Evolutionary conservation across 2,329 filamentous ascomycete genomes (phyloP), one percentile per base, ranked within the genome.

Genomic region (Epichloe uncinata): DNA sequence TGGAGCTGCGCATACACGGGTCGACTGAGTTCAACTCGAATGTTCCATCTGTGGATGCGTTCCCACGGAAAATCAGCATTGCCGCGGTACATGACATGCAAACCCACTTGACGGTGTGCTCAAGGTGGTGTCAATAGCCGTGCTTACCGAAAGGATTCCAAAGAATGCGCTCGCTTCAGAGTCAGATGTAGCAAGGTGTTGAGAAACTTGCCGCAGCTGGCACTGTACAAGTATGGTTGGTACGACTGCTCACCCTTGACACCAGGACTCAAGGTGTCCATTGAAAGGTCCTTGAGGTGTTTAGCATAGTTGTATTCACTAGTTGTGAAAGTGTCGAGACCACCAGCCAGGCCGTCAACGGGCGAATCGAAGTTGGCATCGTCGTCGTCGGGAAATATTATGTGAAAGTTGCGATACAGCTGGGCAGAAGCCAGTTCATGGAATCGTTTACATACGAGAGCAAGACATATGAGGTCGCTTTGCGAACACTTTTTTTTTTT

Each of bases 251-350:
- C 75, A n/a, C 71, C 75, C 60, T 75, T 75, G 48, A 66, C 61
- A 8, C 75, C 77, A 9, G 69, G 66, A 53, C 69, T 74, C 26
- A 75, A 63, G 1, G 77, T 78, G 54, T 81, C 78, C 52, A 84
- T 68, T 34, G 68, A 71, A 37, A 84, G 65, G 50, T 77, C 72
- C 53, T 70, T 71, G 33, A 83, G 64, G 58, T 81, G 73, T 54
- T 73, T 66, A 26, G 76, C 77, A 64, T 83, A 82, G 62, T 82
- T 70, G 64, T 82, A 81, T 33, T 81, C 72, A 67, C 79, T 82
- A 0, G 78, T 78, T 33, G 73, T 75, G 49, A 84, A 75, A 4
- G 79, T 82, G 50, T 82, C 74, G 45, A 84, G 69, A 3, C 78
- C 74, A 20, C 70, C 71, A 2, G 79, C 75, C 35, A 83, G 69